Evolutionary conservation across 306 rosid genomes (phyloP).

Genomic region (Acacia confusa): DNA sequence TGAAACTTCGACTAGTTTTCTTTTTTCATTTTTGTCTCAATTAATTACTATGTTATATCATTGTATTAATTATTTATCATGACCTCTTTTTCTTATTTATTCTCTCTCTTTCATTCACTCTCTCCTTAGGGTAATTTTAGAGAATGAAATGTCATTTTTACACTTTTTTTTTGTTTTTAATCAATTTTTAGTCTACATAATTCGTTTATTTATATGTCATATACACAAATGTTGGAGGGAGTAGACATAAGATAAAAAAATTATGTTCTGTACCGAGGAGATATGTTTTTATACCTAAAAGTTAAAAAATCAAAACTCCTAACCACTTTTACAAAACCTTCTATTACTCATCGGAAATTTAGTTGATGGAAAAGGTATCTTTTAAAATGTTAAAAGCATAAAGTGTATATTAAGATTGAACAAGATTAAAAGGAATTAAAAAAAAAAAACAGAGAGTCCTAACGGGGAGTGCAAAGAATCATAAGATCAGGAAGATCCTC

Average conservation of each 20-base stretch:
- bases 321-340: not conserved
- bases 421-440: not conserved
- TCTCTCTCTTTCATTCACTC: no score
- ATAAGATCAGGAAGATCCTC: constrained; percentile 47
- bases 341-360: not conserved
- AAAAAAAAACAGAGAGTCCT: not conserved
- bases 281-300: not conserved
- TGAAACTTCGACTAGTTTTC: no score
- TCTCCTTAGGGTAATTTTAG: not conserved
- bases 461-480: constrained; percentile 41
- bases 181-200: no score
- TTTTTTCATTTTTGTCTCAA: not conserved
- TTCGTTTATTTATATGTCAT: no score
- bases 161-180: no score
- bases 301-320: not conserved
- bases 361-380: not conserved
- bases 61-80: no score
- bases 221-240: no score
- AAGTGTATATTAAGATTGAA: not conserved
- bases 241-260: no score
- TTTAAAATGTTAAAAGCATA: not conserved
- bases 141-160: no score
- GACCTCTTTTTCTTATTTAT: no score
- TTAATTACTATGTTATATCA: no score
- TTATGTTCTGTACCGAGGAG: not conserved